A percentile compares a stretch with the other conserved stretches of the same genome.
Conservation (phyloP, 208 protist species). For the Strigomonas culicis region DNA sequence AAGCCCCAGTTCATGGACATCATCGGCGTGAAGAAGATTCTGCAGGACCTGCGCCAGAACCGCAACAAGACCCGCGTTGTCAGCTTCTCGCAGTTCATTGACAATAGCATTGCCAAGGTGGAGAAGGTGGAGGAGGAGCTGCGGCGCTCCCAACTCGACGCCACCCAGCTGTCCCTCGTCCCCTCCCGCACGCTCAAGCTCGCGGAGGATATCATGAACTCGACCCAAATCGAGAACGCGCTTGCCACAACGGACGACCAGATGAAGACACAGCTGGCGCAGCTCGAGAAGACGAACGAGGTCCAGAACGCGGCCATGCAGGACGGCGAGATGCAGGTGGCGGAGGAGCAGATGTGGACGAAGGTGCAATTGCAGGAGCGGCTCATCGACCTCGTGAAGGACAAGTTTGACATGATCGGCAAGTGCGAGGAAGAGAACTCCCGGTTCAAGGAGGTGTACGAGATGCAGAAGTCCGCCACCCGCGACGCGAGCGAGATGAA, state of each 20-base stretch:
- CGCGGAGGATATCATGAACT: constrained; percentile 80
- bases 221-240: constrained; percentile 67
- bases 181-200: constrained; percentile 63
- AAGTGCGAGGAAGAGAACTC: constrained; percentile 79
- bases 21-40: constrained; percentile 72
- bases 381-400: constrained; percentile 69
- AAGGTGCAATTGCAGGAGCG: constrained; percentile 81
- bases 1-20: constrained; percentile 84
- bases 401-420: constrained; percentile 74
- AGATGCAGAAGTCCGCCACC: constrained; percentile 77
- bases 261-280: constrained; percentile 73
- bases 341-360: constrained; percentile 82
- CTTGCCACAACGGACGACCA: constrained; percentile 74
- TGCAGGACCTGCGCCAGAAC: constrained; percentile 75
- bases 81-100: constrained; percentile 73
- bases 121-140: constrained; percentile 80
- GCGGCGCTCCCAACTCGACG: constrained; percentile 56
- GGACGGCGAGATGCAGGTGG: constrained; percentile 82
- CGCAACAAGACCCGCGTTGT: constrained; percentile 81
- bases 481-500: constrained; percentile 76
- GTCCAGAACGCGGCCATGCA: constrained; percentile 79
- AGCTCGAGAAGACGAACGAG: constrained; percentile 76
- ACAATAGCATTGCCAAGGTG: constrained; percentile 75
- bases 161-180: constrained; percentile 65
- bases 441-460: constrained; percentile 71